Evolutionary conservation across 129 eudicot genomes (phyloP).

Genomic region (Gnaphalium uliginosum): DNA sequence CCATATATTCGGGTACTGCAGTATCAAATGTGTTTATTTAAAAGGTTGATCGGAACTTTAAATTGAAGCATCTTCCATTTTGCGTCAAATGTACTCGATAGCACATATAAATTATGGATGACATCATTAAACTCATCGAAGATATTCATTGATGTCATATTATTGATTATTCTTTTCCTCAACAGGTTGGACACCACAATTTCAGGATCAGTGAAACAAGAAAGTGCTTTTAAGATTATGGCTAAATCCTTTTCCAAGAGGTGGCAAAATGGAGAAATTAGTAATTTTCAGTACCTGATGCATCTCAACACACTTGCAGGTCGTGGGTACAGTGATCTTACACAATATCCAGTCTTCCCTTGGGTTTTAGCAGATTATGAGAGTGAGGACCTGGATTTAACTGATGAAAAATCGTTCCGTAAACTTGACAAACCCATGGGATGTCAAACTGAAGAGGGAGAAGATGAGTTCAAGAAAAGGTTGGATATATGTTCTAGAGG

Average conservation of each 20-base stretch:
- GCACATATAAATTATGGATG: not conserved
- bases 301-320: slow-evolving; percentile 99
- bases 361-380: slow-evolving; percentile 98
- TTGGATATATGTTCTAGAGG: slow-evolving; percentile 23
- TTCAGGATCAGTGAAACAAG: slow-evolving; percentile 86
- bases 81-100: not conserved
- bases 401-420: slow-evolving; percentile 80
- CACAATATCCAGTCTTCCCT: slow-evolving; percentile 98
- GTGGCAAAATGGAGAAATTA: slow-evolving; percentile 99
- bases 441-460: slow-evolving; percentile 90
- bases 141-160: not conserved
- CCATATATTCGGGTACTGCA: not conserved
- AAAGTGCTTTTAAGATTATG: slow-evolving; percentile 74
- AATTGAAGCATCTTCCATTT: not conserved
- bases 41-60: not conserved
- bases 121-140: not conserved
- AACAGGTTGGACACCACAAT: slow-evolving; percentile 95
- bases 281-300: slow-evolving; percentile 98
- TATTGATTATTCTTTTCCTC: not conserved
- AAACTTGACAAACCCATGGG: slow-evolving; percentile 96
- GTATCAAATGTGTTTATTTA: not conserved
- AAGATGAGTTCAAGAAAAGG: slow-evolving; percentile 97
- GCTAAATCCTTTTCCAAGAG: slow-evolving; percentile 93
- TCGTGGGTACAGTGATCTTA: slow-evolving; percentile 99
- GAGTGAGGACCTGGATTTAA: slow-evolving; percentile 70